phyloP scores from a whole-genome alignment of 768 basidiomycete genomes.

The Pulveroboletus ravenelii region DNA sequence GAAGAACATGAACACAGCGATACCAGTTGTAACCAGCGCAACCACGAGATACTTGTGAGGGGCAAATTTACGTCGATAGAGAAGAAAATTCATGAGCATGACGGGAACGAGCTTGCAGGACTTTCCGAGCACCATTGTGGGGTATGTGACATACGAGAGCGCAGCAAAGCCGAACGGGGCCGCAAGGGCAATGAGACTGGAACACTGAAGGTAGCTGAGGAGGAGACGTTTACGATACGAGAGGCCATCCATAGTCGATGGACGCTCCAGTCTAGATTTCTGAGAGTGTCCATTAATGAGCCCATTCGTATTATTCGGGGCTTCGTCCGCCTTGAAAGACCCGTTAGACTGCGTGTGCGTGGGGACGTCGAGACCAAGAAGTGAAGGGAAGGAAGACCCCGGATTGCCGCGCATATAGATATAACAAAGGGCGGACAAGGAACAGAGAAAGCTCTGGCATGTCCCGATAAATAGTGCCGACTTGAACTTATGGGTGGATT shows the following conservation, averaged over 20 bases:
- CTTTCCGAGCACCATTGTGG: slow-evolving; percentile 97
- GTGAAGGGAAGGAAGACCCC: slow-evolving; percentile 47
- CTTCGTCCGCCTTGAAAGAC: slow-evolving; percentile 25
- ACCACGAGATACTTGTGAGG: slow-evolving; percentile 96
- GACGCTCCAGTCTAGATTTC: slow-evolving; percentile 22
- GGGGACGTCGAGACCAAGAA: slow-evolving; percentile 53
- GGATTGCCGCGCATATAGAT: slow-evolving; percentile 59
- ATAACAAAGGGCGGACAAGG: slow-evolving; percentile 72
- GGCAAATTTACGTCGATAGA: slow-evolving; percentile 91
- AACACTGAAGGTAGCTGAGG: slow-evolving; percentile 74
- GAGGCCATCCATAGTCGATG: slow-evolving; percentile 26
- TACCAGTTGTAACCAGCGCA: slow-evolving; percentile 84
- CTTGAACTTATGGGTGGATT: slow-evolving; percentile 67
- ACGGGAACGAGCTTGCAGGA: slow-evolving; percentile 99
- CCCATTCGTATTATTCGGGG: slow-evolving; percentile 31
- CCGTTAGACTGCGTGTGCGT: slow-evolving; percentile 19
- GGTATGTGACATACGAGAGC: slow-evolving; percentile 94
- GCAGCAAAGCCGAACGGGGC: slow-evolving; percentile 96
- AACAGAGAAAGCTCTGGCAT: slow-evolving; percentile 75
- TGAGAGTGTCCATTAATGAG: slow-evolving; percentile 31
- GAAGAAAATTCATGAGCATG: slow-evolving; percentile 93
- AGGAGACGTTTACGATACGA: slow-evolving; percentile 50
- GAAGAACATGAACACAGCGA: slow-evolving; percentile 91
- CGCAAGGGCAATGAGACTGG: slow-evolving; percentile 82
- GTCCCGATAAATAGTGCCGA: slow-evolving; percentile 84